Evolutionary conservation across 148 eudicot species (phyloP).

Genomic region (Rhododendron molle): DNA sequence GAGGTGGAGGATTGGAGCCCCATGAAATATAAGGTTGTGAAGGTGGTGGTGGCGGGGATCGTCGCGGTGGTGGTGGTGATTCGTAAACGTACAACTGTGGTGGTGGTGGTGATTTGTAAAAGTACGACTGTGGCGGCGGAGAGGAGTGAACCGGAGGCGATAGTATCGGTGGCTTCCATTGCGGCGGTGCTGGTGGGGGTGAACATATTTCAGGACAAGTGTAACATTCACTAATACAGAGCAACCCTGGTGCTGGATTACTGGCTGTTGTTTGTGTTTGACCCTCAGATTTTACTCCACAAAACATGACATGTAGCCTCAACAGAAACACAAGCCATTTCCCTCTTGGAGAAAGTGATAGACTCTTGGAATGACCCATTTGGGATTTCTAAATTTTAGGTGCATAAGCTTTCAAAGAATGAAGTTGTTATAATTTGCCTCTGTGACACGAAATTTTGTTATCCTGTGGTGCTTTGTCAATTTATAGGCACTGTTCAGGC

Average conservation of each 20-base stretch:
- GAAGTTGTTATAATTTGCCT: background rate
- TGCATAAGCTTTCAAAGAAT: background rate
- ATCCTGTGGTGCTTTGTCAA: background rate
- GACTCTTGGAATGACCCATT: slow-evolving; percentile 5
- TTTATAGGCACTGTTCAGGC: background rate
- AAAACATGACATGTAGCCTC: slow-evolving; percentile 1
- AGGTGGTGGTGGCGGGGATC: slow-evolving; percentile 19
- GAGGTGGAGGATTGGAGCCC: slow-evolving; percentile 28
- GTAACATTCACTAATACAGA: slow-evolving; percentile 74
- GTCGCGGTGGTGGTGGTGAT: background rate
- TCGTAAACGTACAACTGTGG: background rate
- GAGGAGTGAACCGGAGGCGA: slow-evolving; percentile 14
- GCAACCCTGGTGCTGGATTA: slow-evolving; percentile 30
- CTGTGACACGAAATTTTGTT: background rate
- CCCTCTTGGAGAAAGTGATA: background rate
- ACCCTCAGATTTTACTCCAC: slow-evolving; percentile 13
- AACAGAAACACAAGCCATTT: slow-evolving; percentile 10
- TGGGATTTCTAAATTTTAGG: background rate
- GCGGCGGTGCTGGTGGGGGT: slow-evolving; percentile 54
- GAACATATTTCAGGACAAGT: slow-evolving; percentile 79
- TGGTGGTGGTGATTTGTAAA: background rate
- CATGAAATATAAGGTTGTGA: slow-evolving; percentile 15
- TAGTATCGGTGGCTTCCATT: slow-evolving; percentile 11
- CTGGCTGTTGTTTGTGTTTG: slow-evolving; percentile 8
- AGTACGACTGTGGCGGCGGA: slow-evolving; percentile 15